Evolutionary conservation across 331 rosid genomes (phyloP), one percentile per base, ranked within the genome.

Genomic region (Prunus yedoensis): DNA sequence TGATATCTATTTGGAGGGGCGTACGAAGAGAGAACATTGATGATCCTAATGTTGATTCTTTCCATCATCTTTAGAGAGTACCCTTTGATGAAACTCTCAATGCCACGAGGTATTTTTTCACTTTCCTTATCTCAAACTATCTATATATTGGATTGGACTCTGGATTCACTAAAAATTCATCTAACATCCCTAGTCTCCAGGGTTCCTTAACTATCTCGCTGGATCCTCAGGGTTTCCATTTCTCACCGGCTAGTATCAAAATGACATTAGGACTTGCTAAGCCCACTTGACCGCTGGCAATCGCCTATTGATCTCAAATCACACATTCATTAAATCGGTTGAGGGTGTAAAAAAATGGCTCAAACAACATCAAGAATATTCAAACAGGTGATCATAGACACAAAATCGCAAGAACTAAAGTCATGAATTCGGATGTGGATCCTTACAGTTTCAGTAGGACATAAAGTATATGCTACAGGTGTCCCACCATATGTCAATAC

Each of bases 401-500:
- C 58, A 27, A 56, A 76, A 68, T 58, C 49, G 50, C 28, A 54
- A 16, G 72, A 65, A 65, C 43, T 8, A 74, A 79, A 80, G 13
- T 66, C 25, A 57, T 18, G 21, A 51, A 77, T 49, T 57, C 17
- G 70, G 43, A 60, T 58, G 23, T 65, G 68, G 76, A 71, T 80
- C 71, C 95, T 85, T 80, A 94, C 99, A 1, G 96, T 94, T 80
- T 94, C 97, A 41, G 70, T 74, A 70, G 97, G 96, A 79, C 81
- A 52, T 69, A 88, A 89, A 69, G 93, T 88, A 84, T 82, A 94
- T 43, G 88, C 97, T 82, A 92, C 99, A 20, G 92, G 85, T 67
- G 82, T 52, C 46, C 97, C 89, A 73, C 74, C 96, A 78, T 92
- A 70, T 60, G 90, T 83, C 66, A 83, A 85, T 59, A 94, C 74